phyloP scores from a whole-genome alignment of 1,284 basidiomycete genomes.

The Ustilago sp. region DNA sequence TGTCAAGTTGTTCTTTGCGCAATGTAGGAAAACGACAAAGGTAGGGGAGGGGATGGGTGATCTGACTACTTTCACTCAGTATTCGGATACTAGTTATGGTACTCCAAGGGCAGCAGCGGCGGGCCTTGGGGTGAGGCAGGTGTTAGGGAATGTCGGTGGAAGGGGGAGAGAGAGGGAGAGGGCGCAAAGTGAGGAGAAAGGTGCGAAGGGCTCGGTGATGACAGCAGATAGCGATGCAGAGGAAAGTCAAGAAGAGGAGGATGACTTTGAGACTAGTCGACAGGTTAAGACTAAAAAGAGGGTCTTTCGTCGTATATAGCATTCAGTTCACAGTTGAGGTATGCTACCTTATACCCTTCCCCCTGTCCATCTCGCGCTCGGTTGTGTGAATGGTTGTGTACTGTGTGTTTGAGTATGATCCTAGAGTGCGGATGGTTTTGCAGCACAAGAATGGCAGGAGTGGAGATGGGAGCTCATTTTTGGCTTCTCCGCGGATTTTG shows the following conservation, averaged over 20 bases:
- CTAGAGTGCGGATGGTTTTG: not conserved
- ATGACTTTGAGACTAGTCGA: conserved; percentile 45
- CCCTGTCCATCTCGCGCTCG: too few species aligned
- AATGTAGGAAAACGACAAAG: conserved; percentile 77
- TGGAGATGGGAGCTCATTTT: not conserved
- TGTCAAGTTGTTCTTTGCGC: conserved; percentile 89
- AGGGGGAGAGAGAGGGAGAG: not conserved
- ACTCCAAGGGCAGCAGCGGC: conserved; percentile 5
- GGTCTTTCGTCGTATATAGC: conserved; percentile 17
- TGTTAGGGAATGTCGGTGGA: not conserved
- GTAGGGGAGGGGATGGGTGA: conserved; percentile 22
- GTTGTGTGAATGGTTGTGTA: too few species aligned
- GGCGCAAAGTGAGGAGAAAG: not conserved
- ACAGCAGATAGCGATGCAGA: conserved; percentile 22
- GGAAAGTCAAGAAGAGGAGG: conserved; percentile 34
- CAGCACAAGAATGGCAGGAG: not conserved
- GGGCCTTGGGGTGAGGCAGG: not conserved
- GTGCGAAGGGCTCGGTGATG: not conserved
- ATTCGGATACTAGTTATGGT: conserved; percentile 41
- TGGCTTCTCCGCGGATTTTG: conserved; percentile 6
- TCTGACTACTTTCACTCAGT: conserved; percentile 44
- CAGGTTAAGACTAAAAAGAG: conserved; percentile 35
- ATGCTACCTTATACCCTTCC: not conserved
- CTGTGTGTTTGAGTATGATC: not conserved
- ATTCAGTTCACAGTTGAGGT: not conserved